Conservation (phyloP, 805 yeast species). For the Cyberlindnera euphorbiae region DNA sequence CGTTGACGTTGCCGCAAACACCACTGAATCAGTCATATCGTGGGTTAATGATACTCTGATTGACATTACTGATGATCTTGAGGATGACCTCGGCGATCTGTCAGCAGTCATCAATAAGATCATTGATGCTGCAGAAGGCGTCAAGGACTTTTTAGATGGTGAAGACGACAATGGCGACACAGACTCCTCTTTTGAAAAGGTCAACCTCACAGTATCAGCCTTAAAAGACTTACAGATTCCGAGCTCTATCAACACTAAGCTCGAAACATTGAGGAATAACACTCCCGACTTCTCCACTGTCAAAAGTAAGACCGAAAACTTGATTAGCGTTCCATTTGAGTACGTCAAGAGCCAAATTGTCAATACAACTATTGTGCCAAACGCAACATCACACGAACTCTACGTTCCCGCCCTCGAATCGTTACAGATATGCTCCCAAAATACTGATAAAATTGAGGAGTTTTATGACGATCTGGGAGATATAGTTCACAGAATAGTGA, state of each 20-base stretch:
- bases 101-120: conserved; percentile 54
- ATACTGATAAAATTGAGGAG: conserved; percentile 34
- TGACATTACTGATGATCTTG: conserved; percentile 52
- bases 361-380: conserved; percentile 23
- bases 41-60: conserved; percentile 59
- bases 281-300: conserved; percentile 67
- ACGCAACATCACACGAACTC: conserved; percentile 22
- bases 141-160: conserved; percentile 53
- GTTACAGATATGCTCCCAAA: conserved; percentile 36
- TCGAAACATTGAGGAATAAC: conserved; percentile 45
- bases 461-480: conserved; percentile 33
- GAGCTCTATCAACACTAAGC: conserved; percentile 49
- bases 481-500: conserved; percentile 27
- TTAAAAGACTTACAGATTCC: conserved; percentile 64
- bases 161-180: conserved; percentile 31
- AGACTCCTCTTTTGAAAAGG: conserved; percentile 33
- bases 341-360: conserved; percentile 38
- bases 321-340: conserved; percentile 59
- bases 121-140: conserved; percentile 42
- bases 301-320: conserved; percentile 48
- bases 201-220: conserved; percentile 53
- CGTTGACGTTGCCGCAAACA: conserved; percentile 65
- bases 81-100: conserved; percentile 60
- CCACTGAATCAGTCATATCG: conserved; percentile 57
- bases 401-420: conserved; percentile 36